Percentiles rank a stretch among this genome's conserved stretches.
These are phyloP conservation scores for Haematococcus sp. DNA, from an alignment of 139 green algal species.

Conservation along the genomic window DNA sequence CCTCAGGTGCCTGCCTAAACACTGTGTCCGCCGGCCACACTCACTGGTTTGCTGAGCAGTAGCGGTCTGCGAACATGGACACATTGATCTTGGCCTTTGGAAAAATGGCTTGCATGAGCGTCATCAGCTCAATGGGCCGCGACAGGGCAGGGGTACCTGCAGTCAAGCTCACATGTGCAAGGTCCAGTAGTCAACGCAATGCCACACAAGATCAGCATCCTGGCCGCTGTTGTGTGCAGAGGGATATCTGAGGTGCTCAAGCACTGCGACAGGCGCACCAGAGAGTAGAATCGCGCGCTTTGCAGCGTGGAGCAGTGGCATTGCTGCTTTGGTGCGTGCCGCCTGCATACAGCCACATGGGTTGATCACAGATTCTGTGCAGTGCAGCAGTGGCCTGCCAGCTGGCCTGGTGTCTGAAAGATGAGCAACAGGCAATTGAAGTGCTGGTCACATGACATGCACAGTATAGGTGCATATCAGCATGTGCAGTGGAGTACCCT, in stretches of 20 bases:
- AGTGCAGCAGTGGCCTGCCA: neutral
- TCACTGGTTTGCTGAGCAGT: conserved; percentile 36
- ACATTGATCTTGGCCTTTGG: conserved; percentile 61
- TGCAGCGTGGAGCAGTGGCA: conserved; percentile 63
- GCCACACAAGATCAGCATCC: no score
- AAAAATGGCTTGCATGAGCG: conserved; percentile 60
- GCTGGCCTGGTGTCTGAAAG: neutral
- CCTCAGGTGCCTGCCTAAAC: no score
- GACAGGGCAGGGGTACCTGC: conserved; percentile 72
- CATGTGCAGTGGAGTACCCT: no score
- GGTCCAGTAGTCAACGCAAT: no score
- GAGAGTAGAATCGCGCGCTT: conserved; percentile 67
- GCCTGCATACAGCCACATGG: conserved; percentile 38
- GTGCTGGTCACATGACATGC: no score
- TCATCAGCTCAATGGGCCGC: conserved; percentile 72
- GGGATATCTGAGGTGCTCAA: no score
- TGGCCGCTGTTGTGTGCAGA: no score
- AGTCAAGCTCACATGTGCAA: no score
- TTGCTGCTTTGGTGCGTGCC: conserved; percentile 57
- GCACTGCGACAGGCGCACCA: no score
- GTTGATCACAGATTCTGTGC: neutral
- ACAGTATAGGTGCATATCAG: no score
- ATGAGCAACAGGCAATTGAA: neutral
- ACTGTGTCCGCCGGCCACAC: no score
- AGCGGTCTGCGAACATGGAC: conserved; percentile 66